Conservation (phyloP, 768 basidiomycete genomes). For the Polyporus arcularius region DNA sequence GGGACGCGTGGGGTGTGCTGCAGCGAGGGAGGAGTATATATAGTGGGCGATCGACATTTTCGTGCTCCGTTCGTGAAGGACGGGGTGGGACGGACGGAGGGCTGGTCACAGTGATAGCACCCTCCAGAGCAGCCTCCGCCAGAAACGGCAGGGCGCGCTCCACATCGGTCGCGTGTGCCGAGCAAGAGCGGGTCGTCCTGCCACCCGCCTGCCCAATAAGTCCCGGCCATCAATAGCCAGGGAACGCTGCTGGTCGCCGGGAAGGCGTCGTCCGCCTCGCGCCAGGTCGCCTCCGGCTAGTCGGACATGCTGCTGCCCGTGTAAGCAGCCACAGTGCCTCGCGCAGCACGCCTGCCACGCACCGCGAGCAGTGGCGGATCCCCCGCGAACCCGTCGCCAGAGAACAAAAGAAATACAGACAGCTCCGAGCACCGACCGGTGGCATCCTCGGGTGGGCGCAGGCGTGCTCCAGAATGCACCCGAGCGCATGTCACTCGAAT, state of each 20-base stretch:
- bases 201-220: neutral
- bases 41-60: neutral
- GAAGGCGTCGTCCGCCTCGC: neutral
- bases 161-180: neutral
- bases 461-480: too few species aligned
- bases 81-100: neutral
- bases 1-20: constrained; percentile 11
- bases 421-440: constrained; percentile 1
- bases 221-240: neutral
- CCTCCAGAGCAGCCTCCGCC: neutral
- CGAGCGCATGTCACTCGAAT: too few species aligned
- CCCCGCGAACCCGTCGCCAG: neutral
- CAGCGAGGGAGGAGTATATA: constrained; percentile 9
- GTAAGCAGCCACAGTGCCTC: neutral
- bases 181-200: neutral
- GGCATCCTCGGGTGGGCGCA: neutral
- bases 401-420: neutral
- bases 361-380: constrained; percentile 16
- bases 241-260: neutral
- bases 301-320: constrained; percentile 4
- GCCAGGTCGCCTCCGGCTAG: constrained; percentile 12
- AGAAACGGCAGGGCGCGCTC: neutral
- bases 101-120: neutral
- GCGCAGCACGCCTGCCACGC: neutral
- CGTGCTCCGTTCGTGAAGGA: neutral